Conservation (phyloP, 2,329 filamentous ascomycete genomes). For the Epichloe scottii region DNA sequence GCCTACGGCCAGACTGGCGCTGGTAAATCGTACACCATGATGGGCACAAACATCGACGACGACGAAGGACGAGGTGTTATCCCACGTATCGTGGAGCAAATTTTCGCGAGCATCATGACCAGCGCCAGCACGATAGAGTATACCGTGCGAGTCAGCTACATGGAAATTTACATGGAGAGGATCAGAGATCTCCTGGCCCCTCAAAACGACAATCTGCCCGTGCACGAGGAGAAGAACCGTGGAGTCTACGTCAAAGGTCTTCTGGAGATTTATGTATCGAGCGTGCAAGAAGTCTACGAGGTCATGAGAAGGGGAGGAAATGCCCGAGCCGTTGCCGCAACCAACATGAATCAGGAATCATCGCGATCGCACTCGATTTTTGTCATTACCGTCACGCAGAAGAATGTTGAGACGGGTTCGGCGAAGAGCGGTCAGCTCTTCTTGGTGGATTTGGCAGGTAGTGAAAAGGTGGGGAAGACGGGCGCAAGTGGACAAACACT, state of each 20-base stretch:
- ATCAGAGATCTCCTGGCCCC: slow-evolving; percentile 89
- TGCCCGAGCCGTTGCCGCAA: slow-evolving; percentile 82
- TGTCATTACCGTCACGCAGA: slow-evolving; percentile 91
- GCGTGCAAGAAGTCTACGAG: slow-evolving; percentile 90
- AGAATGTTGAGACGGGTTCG: slow-evolving; percentile 92
- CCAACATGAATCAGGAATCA: slow-evolving; percentile 98
- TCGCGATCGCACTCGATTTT: slow-evolving; percentile 98
- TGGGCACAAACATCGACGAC: slow-evolving; percentile 71
- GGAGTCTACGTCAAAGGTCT: slow-evolving; percentile 96
- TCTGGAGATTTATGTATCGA: slow-evolving; percentile 88
- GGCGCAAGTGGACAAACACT: slow-evolving; percentile 93
- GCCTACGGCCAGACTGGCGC: slow-evolving; percentile 97
- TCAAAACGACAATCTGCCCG: slow-evolving; percentile 87
- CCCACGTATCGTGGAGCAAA: slow-evolving; percentile 92
- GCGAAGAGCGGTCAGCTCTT: slow-evolving; percentile 95
- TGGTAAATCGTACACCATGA: slow-evolving; percentile 98
- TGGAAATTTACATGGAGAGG: slow-evolving; percentile 99
- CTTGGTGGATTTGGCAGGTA: slow-evolving; percentile 94
- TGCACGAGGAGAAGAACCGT: slow-evolving; percentile 95
- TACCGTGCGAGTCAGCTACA: slow-evolving; percentile 96
- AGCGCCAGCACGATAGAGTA: slow-evolving; percentile 93
- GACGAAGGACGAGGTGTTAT: slow-evolving; percentile 83
- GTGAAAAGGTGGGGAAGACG: slow-evolving; percentile 97
- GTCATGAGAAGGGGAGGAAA: slow-evolving; percentile 89
- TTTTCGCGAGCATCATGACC: slow-evolving; percentile 87